Percentiles rank a stretch among this genome's conserved stretches.
phyloP scores from a whole-genome alignment of 179 eudicot species.

The Vitellaria paradoxa region DNA sequence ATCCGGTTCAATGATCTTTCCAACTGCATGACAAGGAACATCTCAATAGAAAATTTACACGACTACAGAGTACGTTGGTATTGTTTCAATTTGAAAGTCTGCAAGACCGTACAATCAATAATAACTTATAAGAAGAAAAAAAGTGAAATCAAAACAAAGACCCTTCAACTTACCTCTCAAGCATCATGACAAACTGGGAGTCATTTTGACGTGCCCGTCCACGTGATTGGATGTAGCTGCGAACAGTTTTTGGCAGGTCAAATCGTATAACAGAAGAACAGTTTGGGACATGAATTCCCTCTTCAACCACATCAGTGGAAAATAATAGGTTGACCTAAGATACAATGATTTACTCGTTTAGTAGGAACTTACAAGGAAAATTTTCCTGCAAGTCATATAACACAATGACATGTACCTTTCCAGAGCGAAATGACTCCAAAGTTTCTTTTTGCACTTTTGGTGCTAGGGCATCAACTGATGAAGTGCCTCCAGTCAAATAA shows the following conservation, averaged over 20 bases:
- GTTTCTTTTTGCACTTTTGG: conserved; percentile 47
- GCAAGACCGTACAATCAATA: not conserved
- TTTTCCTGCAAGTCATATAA: conserved; percentile 5
- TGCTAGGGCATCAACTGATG: conserved; percentile 38
- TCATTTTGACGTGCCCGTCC: conserved; percentile 52
- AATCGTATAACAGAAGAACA: conserved; percentile 61
- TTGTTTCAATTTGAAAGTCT: not conserved
- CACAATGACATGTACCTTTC: conserved; percentile 33
- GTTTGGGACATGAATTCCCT: conserved; percentile 50
- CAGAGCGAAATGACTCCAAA: conserved; percentile 34
- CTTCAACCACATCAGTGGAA: conserved; percentile 61
- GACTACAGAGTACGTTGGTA: not conserved
- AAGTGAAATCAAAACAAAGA: not conserved
- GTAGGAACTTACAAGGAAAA: not conserved
- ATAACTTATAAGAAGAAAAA: not conserved
- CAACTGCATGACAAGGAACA: not conserved
- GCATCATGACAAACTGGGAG: conserved; percentile 53
- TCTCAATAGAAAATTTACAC: conserved; percentile 12
- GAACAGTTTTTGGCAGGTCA: conserved; percentile 63
- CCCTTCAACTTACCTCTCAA: conserved; percentile 58
- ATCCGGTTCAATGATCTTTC: too few species aligned
- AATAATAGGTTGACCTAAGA: conserved; percentile 56
- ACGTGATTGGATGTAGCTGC: conserved; percentile 52
- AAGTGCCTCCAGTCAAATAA: conserved; percentile 45
- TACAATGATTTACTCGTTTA: not conserved